phyloP scores from a whole-genome alignment of 192 early-diverging fungal species.

The Paraglomus brasilianum region DNA sequence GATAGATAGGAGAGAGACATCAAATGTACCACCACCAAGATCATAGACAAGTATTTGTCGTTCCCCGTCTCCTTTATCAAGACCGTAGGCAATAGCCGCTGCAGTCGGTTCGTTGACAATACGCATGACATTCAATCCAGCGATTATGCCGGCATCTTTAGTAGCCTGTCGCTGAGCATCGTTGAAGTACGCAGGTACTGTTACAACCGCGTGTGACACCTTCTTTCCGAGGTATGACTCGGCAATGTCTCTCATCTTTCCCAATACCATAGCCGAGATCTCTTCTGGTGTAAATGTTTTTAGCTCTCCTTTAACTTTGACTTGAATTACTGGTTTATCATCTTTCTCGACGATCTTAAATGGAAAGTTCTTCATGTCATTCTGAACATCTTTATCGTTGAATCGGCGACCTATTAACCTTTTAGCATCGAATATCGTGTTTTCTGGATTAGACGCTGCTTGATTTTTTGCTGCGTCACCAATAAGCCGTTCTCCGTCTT shows the following conservation, averaged over 20 bases:
- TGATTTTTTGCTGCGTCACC: slow-evolving; percentile 97
- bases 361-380: slow-evolving; percentile 94
- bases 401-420: slow-evolving; percentile 89
- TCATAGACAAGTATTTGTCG: slow-evolving; percentile 95
- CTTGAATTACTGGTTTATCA: slow-evolving; percentile 80
- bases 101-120: slow-evolving; percentile 95
- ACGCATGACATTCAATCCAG: slow-evolving; percentile 80
- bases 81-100: slow-evolving; percentile 91
- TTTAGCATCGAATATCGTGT: slow-evolving; percentile 94
- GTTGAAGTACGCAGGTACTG: slow-evolving; percentile 97
- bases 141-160: slow-evolving; percentile 85
- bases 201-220: slow-evolving; percentile 93
- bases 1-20: slow-evolving; percentile 95
- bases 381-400: slow-evolving; percentile 86
- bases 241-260: slow-evolving; percentile 94
- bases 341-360: slow-evolving; percentile 85
- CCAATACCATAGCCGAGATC: slow-evolving; percentile 90
- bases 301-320: slow-evolving; percentile 80
- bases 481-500: slow-evolving; percentile 88
- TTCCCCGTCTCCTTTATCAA: slow-evolving; percentile 89
- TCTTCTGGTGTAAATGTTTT: slow-evolving; percentile 92
- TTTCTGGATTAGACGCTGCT: slow-evolving; percentile 81
- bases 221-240: slow-evolving; percentile 83
- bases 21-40: slow-evolving; percentile 97
- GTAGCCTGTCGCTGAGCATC: slow-evolving; percentile 95